A percentile compares a stretch with the other conserved stretches of the same genome.
Conservation (phyloP, 306 rosid genomes). For the Acacia acuminata region DNA sequence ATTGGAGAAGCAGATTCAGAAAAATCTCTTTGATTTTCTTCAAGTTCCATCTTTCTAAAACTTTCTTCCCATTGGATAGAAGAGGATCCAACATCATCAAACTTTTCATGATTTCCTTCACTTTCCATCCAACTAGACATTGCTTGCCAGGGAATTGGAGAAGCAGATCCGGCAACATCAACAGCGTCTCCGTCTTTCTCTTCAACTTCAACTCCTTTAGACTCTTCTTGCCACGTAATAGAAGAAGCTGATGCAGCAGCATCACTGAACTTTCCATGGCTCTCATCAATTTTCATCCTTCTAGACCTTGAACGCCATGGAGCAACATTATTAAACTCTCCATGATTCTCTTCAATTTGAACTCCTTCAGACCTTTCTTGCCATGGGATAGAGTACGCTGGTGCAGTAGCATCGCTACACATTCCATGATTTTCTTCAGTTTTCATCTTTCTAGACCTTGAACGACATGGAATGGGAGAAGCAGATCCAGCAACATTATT, state of each 20-base stretch:
- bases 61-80: constrained; percentile 46
- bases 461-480: constrained; percentile 44
- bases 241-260: constrained; percentile 42
- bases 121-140: constrained; percentile 38
- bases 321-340: constrained; percentile 42
- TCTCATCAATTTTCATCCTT: constrained; percentile 36
- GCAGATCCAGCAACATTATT: constrained; percentile 45
- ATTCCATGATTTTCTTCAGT: constrained; percentile 28
- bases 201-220: constrained; percentile 2
- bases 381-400: constrained; percentile 47
- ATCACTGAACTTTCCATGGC: constrained; percentile 36
- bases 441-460: constrained; percentile 38
- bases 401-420: constrained; percentile 43
- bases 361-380: constrained; percentile 36
- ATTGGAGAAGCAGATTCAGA: constrained; percentile 51
- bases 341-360: neutral
- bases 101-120: constrained; percentile 28
- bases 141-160: constrained; percentile 44
- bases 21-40: constrained; percentile 41
- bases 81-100: constrained; percentile 43
- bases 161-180: constrained; percentile 48
- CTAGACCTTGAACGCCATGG: constrained; percentile 43
- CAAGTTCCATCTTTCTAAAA: constrained; percentile 38
- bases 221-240: constrained; percentile 44
- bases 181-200: constrained; percentile 16